phyloP scores from a whole-genome alignment of 352 stramenopile genomes.

The Blastocystis sp. region DNA sequence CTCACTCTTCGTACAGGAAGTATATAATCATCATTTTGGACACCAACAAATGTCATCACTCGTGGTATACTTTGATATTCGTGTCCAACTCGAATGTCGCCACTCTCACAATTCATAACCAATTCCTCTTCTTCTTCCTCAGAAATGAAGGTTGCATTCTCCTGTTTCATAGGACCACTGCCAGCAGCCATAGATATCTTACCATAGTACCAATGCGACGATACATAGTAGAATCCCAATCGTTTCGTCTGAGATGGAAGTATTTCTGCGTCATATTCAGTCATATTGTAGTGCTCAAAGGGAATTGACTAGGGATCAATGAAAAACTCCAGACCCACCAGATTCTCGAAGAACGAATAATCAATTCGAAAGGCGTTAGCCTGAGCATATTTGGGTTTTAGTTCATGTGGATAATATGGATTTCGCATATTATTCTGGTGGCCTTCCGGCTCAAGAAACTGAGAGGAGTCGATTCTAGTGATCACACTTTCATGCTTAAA shows the following conservation, averaged over 20 bases:
- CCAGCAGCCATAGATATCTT: background rate
- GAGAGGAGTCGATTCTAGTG: conserved; percentile 5
- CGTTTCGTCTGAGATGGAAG: background rate
- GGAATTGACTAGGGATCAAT: background rate
- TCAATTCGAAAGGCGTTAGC: background rate
- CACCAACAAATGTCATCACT: conserved; percentile 19
- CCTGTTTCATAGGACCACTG: conserved; percentile 3
- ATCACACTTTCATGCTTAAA: background rate
- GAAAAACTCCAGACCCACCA: background rate
- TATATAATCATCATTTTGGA: conserved; percentile 25
- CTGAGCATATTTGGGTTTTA: background rate
- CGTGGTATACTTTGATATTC: conserved; percentile 1
- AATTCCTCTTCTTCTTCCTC: conserved; percentile 9
- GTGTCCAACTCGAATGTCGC: conserved; percentile 28
- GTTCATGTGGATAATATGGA: background rate
- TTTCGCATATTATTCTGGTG: conserved; percentile 46
- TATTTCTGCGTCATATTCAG: background rate
- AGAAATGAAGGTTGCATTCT: background rate
- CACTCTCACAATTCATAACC: background rate
- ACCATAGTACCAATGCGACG: conserved; percentile 33
- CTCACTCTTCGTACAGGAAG: background rate
- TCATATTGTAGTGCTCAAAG: background rate
- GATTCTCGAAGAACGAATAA: conserved; percentile 10
- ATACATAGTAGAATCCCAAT: conserved; percentile 39
- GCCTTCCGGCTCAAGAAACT: background rate